These are phyloP conservation scores for Didymella pomorum DNA, from an alignment of 2,329 filamentous ascomycete species.

Conservation along the genomic window DNA sequence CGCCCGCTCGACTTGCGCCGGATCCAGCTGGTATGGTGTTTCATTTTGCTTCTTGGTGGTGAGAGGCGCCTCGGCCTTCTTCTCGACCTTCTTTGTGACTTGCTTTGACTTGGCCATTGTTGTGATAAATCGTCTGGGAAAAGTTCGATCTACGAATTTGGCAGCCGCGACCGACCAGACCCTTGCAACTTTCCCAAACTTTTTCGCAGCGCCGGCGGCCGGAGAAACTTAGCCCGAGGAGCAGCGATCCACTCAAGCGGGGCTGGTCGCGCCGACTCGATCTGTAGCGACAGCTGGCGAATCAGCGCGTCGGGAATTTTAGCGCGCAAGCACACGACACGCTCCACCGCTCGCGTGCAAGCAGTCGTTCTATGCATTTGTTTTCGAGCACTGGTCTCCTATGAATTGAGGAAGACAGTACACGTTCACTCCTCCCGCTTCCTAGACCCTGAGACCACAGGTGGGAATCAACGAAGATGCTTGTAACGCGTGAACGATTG, in stretches of 20 bases:
- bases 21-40: conserved; percentile 55
- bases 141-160: conserved; percentile 26
- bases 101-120: conserved; percentile 47
- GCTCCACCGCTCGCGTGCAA: conserved; percentile 24
- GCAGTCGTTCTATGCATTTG: conserved; percentile 23
- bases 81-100: conserved; percentile 33
- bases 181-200: conserved; percentile 24
- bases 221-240: background rate
- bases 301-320: conserved; percentile 38
- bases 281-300: conserved; percentile 22
- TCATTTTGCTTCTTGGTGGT: conserved; percentile 49
- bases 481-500: background rate
- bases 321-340: conserved; percentile 35
- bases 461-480: background rate
- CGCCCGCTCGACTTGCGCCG: conserved; percentile 64
- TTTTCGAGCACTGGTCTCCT: background rate
- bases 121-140: conserved; percentile 19
- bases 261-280: conserved; percentile 23
- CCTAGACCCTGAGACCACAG: background rate
- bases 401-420: background rate
- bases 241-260: conserved; percentile 24
- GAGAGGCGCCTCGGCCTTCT: conserved; percentile 45
- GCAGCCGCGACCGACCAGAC: conserved; percentile 11
- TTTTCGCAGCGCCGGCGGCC: conserved; percentile 27
- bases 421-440: background rate